Base-by-base conservation (phyloP, 768 basidiomycete species). In the Suillus decipiens region DNA sequence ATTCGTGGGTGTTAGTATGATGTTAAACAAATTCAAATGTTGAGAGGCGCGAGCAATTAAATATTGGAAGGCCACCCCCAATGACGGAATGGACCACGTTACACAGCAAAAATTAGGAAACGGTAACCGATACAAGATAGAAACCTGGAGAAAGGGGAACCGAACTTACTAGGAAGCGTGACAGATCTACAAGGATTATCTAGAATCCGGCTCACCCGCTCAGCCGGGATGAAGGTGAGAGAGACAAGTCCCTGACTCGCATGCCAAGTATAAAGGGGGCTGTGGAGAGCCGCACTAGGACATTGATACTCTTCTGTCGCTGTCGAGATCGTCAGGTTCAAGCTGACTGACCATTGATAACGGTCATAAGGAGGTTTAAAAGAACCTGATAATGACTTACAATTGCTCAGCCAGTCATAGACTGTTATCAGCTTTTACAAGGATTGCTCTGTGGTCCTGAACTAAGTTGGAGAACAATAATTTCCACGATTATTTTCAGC, bases 401-500 rank as follows among this genome's bases (percentile, higher is more conserved):
- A 41, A 31, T 41, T 5, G 24, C 37, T 37, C 8, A 55, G 36
- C 37, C 36, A 10, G 36, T 56, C 36, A 10, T 5, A 56, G 36
- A 6, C 22, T 17, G 28, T 34, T n/a, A 34, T 53, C 34, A 53
- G 33, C 51, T n/a, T 33, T 19, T 7, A 17, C 61, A 57, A 28
- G 34, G 36, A 34, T 22, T 28, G 28, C 33, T 10, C 60, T 36
- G 47, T 28, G 9, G 43, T 37, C 28, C 28, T 28, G 28, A 28
- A 28, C 28, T 28, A 28, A 28, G 28, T 28, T 28, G 28, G 28
- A 28, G 28, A 28, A 51, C 71, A 37, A 57, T 57, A 57, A 42
- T 57, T 71, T 68, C 71, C 69, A 70, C 70, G 65, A 62, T 64
- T 62, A 64, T 59, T 61, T 61, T 34, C 50, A 43, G 50, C 37